Evolutionary conservation across 352 stramenopile species (phyloP), one percentile per base, ranked within the genome.

Genomic region (Phytophthora citricola): DNA sequence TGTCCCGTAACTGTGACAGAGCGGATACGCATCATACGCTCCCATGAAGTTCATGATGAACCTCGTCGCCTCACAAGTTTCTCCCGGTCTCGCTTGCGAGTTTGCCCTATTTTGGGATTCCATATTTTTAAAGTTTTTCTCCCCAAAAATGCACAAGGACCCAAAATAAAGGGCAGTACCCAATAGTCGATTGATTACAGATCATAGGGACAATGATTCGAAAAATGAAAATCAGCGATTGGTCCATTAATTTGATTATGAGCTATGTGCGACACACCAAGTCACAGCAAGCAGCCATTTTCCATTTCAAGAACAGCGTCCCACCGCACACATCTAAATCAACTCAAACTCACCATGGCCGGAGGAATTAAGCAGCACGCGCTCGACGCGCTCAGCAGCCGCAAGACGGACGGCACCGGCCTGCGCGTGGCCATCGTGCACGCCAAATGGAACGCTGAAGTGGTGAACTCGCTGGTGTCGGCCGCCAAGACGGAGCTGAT

Each of bases 391-490:
- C 81, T 94, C 45, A 92, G 81, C 73, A 87, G 65, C 60, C 83
- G 83, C 78, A 92, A 89, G 83, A 87, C 83, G 24, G 85, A 95
- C 74, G 87, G 87, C 58, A 73, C 36, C 31, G 85, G 85, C 8
- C 71, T 95, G 44, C 85, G 87, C 70, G 74, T 95, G 41, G 87
- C 85, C 68, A 94, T 97, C 51, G 83, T 92, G 60, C 81, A 90
- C 73, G 77, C 90, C 62, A 83, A 92, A 67, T 97, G 90, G 90
- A 97, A 97, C 69, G 73, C 73, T 29, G 85, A 94, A 64, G 75
- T 97, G 65, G 89, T 97, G 46, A 61, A 63, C 40, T 79, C 87
- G 51, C 81, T 97, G 15, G 79, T 92, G 14, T 48, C 70, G 0
- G 89, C 85, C 51, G 81, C 73, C 60, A 81, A 85, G 59, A 58